Evolutionary conservation across 768 basidiomycete genomes (phyloP).

Genomic region (Chalciporus pseudorubinellus): DNA sequence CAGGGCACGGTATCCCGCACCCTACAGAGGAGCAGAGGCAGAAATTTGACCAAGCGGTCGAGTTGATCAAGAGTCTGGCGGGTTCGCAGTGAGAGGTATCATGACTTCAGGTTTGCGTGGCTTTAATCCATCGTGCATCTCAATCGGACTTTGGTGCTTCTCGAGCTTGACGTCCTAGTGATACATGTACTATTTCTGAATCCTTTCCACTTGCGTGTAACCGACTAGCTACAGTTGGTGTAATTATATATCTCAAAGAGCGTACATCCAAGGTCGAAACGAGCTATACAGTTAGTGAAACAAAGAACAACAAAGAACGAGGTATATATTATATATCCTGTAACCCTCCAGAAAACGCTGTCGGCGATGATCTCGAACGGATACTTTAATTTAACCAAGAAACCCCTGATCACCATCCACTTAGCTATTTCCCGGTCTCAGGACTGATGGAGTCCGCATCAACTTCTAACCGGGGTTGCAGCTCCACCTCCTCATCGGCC

Average conservation of each 20-base stretch:
- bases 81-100: neutral
- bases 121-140: neutral
- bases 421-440: neutral
- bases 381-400: neutral
- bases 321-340: neutral
- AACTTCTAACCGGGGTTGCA: neutral
- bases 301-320: too few species aligned
- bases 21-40: conserved; percentile 59
- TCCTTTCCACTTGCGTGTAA: too few species aligned
- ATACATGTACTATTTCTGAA: too few species aligned
- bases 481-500: neutral
- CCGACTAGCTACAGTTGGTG: too few species aligned
- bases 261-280: too few species aligned
- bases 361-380: neutral
- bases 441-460: neutral
- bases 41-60: conserved; percentile 69
- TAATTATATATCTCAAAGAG: too few species aligned
- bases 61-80: conserved; percentile 55
- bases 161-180: too few species aligned
- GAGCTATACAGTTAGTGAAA: too few species aligned
- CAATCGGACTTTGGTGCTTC: too few species aligned
- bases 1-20: conserved; percentile 45
- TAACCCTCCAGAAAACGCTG: neutral
- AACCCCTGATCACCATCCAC: too few species aligned
- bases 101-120: neutral